phyloP scores from a whole-genome alignment of 164 flowering plant genomes.

The Pachysandra terminalis region DNA sequence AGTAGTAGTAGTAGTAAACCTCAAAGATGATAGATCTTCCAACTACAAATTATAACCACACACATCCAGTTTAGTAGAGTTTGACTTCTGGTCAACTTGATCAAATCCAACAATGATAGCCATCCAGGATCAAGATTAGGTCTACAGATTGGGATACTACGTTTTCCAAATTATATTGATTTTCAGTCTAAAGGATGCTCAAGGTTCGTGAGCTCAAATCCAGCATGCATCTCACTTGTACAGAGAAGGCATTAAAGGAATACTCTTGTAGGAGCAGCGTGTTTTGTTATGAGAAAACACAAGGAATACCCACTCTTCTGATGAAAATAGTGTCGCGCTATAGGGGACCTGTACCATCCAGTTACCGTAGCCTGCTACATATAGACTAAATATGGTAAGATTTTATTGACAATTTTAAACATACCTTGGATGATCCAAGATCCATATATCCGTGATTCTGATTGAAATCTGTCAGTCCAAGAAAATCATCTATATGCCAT shows the following conservation, averaged over 20 bases:
- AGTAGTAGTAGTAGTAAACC: no score
- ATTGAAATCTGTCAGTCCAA: conserved; percentile 49
- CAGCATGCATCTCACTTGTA: neutral
- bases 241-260: neutral
- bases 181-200: neutral
- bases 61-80: no score
- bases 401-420: neutral
- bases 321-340: neutral
- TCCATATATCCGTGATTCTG: conserved; percentile 49
- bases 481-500: conserved; percentile 79
- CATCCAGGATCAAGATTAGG: no score
- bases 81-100: no score
- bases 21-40: no score
- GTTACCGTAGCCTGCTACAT: neutral
- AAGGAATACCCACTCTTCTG: neutral
- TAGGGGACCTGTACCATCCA: neutral
- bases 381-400: neutral
- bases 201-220: neutral
- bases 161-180: no score
- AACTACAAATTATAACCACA: no score
- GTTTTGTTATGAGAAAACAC: no score
- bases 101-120: no score
- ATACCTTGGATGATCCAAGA: conserved; percentile 74
- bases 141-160: neutral
- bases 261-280: no score